Conservation (phyloP, 805 yeast species). For the Cyberlindnera lachancei region DNA sequence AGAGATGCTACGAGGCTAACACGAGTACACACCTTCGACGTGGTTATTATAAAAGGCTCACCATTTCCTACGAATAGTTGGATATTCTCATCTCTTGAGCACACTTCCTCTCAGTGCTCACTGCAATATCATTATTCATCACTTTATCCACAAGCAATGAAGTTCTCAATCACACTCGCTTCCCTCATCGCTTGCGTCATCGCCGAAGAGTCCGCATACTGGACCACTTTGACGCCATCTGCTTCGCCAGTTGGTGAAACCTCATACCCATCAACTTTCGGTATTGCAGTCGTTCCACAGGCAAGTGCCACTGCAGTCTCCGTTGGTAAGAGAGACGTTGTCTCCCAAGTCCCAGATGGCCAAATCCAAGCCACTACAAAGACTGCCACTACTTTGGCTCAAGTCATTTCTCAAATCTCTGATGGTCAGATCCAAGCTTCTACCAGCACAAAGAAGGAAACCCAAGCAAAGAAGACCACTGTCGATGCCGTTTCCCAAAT, state of each 20-base stretch:
- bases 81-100: too few relatives aligned
- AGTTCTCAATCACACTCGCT: constrained; percentile 28
- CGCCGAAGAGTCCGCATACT: constrained; percentile 62
- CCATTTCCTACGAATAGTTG: too few relatives aligned
- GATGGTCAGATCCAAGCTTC: constrained; percentile 21
- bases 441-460: constrained; percentile 8
- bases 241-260: constrained; percentile 50
- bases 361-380: constrained; percentile 45
- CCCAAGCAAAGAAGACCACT: constrained; percentile 12
- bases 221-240: constrained; percentile 66
- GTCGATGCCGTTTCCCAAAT: constrained; percentile 22
- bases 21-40: too few relatives aligned
- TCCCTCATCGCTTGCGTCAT: constrained; percentile 37
- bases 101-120: too few relatives aligned
- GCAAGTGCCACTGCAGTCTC: constrained; percentile 23
- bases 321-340: constrained; percentile 32
- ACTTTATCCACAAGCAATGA: too few relatives aligned
- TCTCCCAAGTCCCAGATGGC: constrained; percentile 57
- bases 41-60: too few relatives aligned
- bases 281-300: constrained; percentile 55
- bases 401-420: constrained; percentile 17
- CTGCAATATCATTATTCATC: too few relatives aligned
- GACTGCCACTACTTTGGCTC: constrained; percentile 23
- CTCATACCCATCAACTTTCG: constrained; percentile 49
- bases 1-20: too few relatives aligned